Base-by-base conservation (phyloP, 2,329 filamentous ascomycete species). In the Delphinella strobiligena region DNA sequence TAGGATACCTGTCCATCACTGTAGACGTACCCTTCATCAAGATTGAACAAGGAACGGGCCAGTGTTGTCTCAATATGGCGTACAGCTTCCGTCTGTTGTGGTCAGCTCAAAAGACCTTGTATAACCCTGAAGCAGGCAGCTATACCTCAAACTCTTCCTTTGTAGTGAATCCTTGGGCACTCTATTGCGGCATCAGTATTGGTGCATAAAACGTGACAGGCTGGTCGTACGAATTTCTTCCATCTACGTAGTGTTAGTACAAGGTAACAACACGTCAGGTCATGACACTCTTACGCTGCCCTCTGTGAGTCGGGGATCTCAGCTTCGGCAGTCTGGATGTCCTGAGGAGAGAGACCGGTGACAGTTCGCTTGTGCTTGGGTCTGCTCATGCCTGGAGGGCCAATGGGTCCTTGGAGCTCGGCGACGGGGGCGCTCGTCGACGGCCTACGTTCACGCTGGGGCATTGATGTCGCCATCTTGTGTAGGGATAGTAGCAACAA, bases 321-420 rank as follows among this genome's bases (percentile, higher is more conserved):
- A 68, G 87, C 86, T 67, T 96, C 88, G 36, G 96, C 85, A 53
- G 66, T 81, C 69, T 94, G 95, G 69, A 95, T 95, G 58, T 98
- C 91, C 27, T 75, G 70, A 19, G 87, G 74, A 24, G 87, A 88
- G 57, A 96, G 91, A 7, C 91, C 91, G 8, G 91, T 98, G 49
- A 84, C 83, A n/a, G 89, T 96, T 51, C 91, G 78, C 71, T 86
- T 95, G 68, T 98, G 91, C 68, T 96, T 98, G 34, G 91, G 91
- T 45, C 91, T 77, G 64, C 82, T 80, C 58, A 93, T 89, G 31
- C 80, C 80, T 31, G 87, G 86, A 30, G 58, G 58, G n/a, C 82
- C 82, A 42, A 95, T 77, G 14, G 84, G 80, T 48, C 87, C 88
- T 61, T 84, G 73, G 46, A 96, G 80, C 58, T 94, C 86, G 48